Percentiles rank a stretch among this genome's conserved stretches.
phyloP scores from a whole-genome alignment of 2,329 filamentous ascomycete species.

The Cercospora sp. region DNA sequence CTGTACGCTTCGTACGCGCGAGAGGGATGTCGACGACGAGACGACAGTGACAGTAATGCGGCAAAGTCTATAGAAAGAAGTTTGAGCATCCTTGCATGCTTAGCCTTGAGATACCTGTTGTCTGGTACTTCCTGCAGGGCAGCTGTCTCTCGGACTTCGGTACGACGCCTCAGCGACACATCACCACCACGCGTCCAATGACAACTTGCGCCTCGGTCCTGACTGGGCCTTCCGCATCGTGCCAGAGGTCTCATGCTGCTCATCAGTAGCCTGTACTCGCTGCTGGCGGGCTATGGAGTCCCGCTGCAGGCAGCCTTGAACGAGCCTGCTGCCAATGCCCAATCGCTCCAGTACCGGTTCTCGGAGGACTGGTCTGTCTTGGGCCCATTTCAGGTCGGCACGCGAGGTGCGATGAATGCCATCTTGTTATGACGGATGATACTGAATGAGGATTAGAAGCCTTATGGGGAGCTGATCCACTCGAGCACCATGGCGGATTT shows the following conservation, averaged over 20 bases:
- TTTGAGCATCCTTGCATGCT: background rate
- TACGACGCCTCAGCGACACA: background rate
- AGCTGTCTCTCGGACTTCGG: background rate
- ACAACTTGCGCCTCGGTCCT: background rate
- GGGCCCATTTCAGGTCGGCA: conserved; percentile 60
- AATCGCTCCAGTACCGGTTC: conserved; percentile 10
- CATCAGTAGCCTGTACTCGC: conserved; percentile 1
- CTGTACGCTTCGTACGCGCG: background rate
- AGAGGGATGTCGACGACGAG: background rate
- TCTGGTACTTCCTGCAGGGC: conserved; percentile 1
- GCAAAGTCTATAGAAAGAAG: background rate
- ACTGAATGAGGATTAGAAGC: conserved; percentile 47
- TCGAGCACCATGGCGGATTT: conserved; percentile 57
- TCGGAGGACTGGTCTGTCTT: conserved; percentile 40
- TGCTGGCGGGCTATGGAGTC: background rate
- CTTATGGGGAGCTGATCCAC: conserved; percentile 59
- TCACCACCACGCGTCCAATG: conserved; percentile 1
- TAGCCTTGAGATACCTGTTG: background rate
- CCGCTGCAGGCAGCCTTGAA: conserved; percentile 1
- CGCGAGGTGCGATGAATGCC: conserved; percentile 50
- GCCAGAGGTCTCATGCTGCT: background rate
- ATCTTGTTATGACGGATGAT: conserved; percentile 1
- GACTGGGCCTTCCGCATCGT: background rate
- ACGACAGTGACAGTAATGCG: background rate
- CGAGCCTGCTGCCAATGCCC: background rate